Base-by-base conservation (phyloP, 306 rosid species). In the Corylus avellana region DNA sequence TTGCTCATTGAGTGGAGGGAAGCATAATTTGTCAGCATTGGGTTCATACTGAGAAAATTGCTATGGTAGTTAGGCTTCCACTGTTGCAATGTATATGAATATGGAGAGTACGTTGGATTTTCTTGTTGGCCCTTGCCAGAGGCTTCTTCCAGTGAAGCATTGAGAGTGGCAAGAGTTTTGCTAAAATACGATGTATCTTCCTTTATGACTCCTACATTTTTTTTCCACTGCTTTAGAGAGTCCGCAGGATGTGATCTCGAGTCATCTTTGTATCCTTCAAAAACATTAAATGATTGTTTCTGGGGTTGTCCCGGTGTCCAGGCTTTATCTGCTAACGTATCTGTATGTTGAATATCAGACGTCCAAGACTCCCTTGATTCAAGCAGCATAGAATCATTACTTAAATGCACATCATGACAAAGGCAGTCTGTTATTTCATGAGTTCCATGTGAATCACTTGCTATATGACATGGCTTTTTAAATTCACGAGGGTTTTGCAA, bases 1-100 rank as follows among this genome's bases (percentile, higher is more conserved):
- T 46, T 78, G 63, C 80, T 82, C 84, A 50, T 83, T 83, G 18
- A 66, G 75, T 80, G 86, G 75, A 81, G 83, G 62, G 88, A 87
- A 48, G 78, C 83, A 85, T 83, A 87, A 83, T 83, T 91, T 69
- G 85, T 76, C 90, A 92, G 74, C 93, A 93, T 87, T 44, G 92
- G 97, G 77, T 93, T 93, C 88, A 78, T 81, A 77, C 98, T 89
- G 54, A 95, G 87, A 85, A 82, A 78, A 81, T 89, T 88, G 74
- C 72, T 61, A 79, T 25, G 81, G 81, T 80, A 81, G n/a, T 74
- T 78, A 79, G 80, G 32, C 50, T 75, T 89, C 84, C 77, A 84
- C 25, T 80, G 82, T 51, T 82, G 88, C 35, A 79, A 78, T 18
- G 61, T 51, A 75, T 66, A 84, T 59, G 80, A 72, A 84, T 70